phyloP scores from a whole-genome alignment of 768 basidiomycete species.

The Leccinum variicolor region DNA sequence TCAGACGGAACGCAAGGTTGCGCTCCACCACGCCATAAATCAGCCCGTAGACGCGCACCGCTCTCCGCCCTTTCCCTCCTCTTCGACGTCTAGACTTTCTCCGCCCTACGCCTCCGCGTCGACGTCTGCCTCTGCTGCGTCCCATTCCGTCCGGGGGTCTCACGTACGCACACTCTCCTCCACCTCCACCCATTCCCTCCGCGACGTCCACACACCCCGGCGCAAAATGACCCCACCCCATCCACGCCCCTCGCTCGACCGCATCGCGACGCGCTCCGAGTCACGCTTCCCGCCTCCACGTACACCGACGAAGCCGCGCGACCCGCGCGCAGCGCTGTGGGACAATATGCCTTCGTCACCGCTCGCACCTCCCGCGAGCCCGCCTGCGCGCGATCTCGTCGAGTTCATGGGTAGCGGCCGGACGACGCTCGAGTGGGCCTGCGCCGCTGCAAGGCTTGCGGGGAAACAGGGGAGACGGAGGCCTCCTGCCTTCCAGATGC shows the following conservation, averaged over 20 bases:
- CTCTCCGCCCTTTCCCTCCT: slow-evolving; percentile 8
- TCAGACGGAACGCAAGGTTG: slow-evolving; percentile 51
- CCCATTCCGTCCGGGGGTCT: not conserved
- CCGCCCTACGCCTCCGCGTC: slow-evolving; percentile 24
- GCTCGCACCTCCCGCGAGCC: slow-evolving; percentile 35
- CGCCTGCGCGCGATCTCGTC: slow-evolving; percentile 29
- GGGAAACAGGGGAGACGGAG: slow-evolving; percentile 38
- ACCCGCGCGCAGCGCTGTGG: slow-evolving; percentile 28
- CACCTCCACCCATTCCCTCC: not conserved
- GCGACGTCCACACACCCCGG: slow-evolving; percentile 18
- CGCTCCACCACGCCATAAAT: slow-evolving; percentile 37
- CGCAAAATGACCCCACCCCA: slow-evolving; percentile 30
- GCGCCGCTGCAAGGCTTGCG: slow-evolving; percentile 44
- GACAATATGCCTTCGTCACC: slow-evolving; percentile 43
- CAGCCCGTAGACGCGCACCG: slow-evolving; percentile 20
- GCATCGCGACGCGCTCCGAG: slow-evolving; percentile 29
- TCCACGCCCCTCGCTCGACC: slow-evolving; percentile 31
- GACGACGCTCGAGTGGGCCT: slow-evolving; percentile 31
- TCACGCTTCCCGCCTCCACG: slow-evolving; percentile 29
- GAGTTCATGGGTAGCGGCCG: slow-evolving; percentile 25
- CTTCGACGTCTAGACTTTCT: slow-evolving; percentile 9
- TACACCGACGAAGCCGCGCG: slow-evolving; percentile 28
- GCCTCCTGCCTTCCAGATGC: not conserved
- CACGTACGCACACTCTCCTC: slow-evolving; percentile 35
- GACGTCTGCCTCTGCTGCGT: slow-evolving; percentile 26